A percentile compares a stretch with the other conserved stretches of the same genome.
These are phyloP conservation scores for Chaetomiaceae sp. DNA, from an alignment of 2,329 filamentous ascomycete genomes.

Conservation along the genomic window DNA sequence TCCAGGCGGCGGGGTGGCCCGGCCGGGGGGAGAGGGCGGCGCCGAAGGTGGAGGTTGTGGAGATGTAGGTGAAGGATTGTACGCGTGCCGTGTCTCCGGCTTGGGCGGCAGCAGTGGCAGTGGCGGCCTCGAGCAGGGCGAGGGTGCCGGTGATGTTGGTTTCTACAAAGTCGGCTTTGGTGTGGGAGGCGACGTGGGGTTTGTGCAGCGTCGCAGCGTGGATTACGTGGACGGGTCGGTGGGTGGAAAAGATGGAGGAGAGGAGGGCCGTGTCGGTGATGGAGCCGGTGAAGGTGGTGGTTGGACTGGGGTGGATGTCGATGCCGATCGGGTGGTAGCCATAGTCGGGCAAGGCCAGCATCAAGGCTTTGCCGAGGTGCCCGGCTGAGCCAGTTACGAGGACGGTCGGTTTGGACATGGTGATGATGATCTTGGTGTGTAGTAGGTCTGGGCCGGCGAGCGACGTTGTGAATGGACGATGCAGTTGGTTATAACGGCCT, in stretches of 20 bases:
- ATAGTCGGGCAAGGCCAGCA: conserved; percentile 38
- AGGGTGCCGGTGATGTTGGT: conserved; percentile 44
- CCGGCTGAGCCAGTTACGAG: conserved; percentile 46
- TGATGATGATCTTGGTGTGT: too few relatives aligned
- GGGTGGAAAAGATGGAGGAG: conserved; percentile 29
- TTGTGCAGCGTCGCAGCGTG: conserved; percentile 47
- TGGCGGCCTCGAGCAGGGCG: conserved; percentile 39
- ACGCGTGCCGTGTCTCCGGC: too few relatives aligned
- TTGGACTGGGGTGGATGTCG: conserved; percentile 38
- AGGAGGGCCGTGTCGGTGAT: conserved; percentile 37
- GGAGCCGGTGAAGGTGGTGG: conserved; percentile 36
- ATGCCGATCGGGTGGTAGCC: conserved; percentile 42
- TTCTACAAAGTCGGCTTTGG: conserved; percentile 41
- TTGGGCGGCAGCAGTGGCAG: conserved; percentile 16
- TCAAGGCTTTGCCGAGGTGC: conserved; percentile 44
- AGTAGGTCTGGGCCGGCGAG: too few relatives aligned
- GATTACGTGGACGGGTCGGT: conserved; percentile 38
- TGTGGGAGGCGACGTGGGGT: conserved; percentile 43
- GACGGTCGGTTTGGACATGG: conserved; percentile 26
- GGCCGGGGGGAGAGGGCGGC: conserved; percentile 35
- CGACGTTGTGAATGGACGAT: too few relatives aligned
- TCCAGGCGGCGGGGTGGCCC: conserved; percentile 40
- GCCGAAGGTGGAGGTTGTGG: conserved; percentile 45
- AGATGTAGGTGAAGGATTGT: conserved; percentile 39
- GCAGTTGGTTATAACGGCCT: too few relatives aligned